phyloP scores from a whole-genome alignment of 805 yeast species.

The Wickerhamia fluorescens region DNA sequence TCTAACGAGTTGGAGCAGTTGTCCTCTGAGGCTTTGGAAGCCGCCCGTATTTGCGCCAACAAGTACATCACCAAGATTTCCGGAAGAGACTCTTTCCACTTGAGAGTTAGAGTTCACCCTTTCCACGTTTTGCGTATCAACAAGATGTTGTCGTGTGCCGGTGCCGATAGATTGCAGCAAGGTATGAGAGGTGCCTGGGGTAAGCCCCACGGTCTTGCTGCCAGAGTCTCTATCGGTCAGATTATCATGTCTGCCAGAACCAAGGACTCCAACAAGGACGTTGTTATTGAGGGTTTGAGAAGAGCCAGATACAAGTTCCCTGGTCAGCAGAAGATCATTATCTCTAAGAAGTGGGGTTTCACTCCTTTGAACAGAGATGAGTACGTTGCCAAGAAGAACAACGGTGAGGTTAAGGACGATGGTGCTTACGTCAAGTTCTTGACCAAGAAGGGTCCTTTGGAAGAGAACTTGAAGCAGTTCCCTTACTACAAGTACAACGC shows the following conservation, averaged over 20 bases:
- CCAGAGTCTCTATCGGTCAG: conserved; percentile 98
- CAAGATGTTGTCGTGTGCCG: conserved; percentile 99
- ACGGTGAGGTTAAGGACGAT: conserved; percentile 98
- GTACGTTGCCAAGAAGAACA: conserved; percentile 87
- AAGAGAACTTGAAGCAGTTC: conserved; percentile 86
- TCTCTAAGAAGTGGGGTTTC: conserved; percentile 99
- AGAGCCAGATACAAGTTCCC: conserved; percentile 99
- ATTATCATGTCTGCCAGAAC: conserved; percentile 97
- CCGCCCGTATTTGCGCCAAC: conserved; percentile 99
- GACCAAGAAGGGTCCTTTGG: conserved; percentile 92
- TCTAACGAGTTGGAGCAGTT: conserved; percentile 99
- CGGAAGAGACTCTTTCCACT: conserved; percentile 99
- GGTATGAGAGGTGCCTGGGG: conserved; percentile 99
- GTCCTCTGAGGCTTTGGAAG: conserved; percentile 99
- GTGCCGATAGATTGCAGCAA: conserved; percentile 99
- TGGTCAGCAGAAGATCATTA: conserved; percentile 99
- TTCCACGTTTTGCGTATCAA: conserved; percentile 99
- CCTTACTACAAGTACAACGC: conserved; percentile 71
- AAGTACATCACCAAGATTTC: conserved; percentile 96
- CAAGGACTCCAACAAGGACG: conserved; percentile 96
- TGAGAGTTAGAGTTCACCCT: conserved; percentile 99
- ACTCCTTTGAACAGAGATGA: conserved; percentile 97
- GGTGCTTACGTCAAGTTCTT: conserved; percentile 99
- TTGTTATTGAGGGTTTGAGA: conserved; percentile 98
- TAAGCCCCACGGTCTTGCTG: conserved; percentile 99